These are phyloP conservation scores for Yarrowia phangngaensis DNA, from an alignment of 805 yeast genomes.

Conservation along the genomic window DNA sequence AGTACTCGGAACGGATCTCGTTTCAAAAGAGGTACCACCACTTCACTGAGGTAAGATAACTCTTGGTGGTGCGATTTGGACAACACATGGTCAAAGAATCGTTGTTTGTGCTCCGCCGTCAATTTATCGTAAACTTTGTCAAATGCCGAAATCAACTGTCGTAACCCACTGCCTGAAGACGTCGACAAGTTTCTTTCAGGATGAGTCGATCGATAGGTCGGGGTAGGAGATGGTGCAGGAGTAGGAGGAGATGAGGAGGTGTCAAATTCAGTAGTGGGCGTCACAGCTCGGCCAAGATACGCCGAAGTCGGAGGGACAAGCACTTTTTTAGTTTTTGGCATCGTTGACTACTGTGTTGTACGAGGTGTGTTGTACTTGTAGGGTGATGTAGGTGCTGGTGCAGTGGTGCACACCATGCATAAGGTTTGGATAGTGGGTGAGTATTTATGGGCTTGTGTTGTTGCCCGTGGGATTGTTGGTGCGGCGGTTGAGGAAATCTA, in stretches of 20 bases:
- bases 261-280: constrained; percentile 15
- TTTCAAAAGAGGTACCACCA: constrained; percentile 40
- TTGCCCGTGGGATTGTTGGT: no score
- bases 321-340: constrained; percentile 20
- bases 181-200: background rate
- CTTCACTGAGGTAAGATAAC: constrained; percentile 34
- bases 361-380: constrained; percentile 1
- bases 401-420: no score
- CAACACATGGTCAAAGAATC: constrained; percentile 11
- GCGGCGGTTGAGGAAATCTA: no score
- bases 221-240: constrained; percentile 24
- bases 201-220: constrained; percentile 10
- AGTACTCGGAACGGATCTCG: constrained; percentile 47
- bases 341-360: background rate
- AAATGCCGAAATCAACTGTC: constrained; percentile 1
- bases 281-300: constrained; percentile 12
- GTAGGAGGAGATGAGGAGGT: constrained; percentile 19
- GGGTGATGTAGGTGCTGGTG: no score
- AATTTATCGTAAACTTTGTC: constrained; percentile 5
- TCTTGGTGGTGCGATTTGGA: constrained; percentile 24
- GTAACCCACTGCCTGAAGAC: constrained; percentile 1
- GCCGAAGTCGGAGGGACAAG: constrained; percentile 20
- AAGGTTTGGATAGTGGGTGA: no score
- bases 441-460: no score
- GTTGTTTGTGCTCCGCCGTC: constrained; percentile 5